Percentiles rank a stretch among this genome's conserved stretches.
Conservation (phyloP, 148 eudicot species). For the Agrostemma githago region DNA sequence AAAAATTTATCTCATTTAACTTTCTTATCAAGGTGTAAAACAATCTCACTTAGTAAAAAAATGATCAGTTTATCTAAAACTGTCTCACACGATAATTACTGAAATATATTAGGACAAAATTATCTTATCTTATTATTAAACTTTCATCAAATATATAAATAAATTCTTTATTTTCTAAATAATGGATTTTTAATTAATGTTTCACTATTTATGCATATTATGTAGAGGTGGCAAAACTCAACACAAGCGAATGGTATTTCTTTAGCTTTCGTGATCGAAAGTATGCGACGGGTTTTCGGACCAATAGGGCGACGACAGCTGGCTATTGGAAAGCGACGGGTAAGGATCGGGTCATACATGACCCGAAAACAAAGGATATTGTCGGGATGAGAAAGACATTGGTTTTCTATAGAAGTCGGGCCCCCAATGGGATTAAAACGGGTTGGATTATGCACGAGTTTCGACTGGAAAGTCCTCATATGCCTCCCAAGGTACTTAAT, state of each 20-base stretch:
- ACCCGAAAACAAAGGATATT: slow-evolving; percentile 43
- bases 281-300: slow-evolving; percentile 74
- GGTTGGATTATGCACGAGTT: slow-evolving; percentile 99
- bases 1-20: too few relatives aligned
- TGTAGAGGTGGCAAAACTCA: slow-evolving; percentile 82
- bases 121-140: neutral
- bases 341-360: slow-evolving; percentile 61
- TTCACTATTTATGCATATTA: too few relatives aligned
- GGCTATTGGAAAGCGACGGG: slow-evolving; percentile 99
- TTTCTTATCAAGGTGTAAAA: too few relatives aligned
- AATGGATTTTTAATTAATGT: neutral
- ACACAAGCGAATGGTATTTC: slow-evolving; percentile 89
- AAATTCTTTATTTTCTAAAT: neutral
- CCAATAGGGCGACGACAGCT: slow-evolving; percentile 73
- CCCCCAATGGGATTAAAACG: slow-evolving; percentile 87
- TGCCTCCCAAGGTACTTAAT: slow-evolving; percentile 76
- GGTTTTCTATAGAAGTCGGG: slow-evolving; percentile 74
- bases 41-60: too few relatives aligned
- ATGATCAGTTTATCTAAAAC: too few relatives aligned
- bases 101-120: neutral
- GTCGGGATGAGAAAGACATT: slow-evolving; percentile 93
- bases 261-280: slow-evolving; percentile 92
- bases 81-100: too few relatives aligned
- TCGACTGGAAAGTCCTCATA: slow-evolving; percentile 73
- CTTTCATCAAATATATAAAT: neutral